These are phyloP conservation scores for Mayamaea pseudoterrestris DNA, from an alignment of 108 stramenopile species.

Conservation along the genomic window DNA sequence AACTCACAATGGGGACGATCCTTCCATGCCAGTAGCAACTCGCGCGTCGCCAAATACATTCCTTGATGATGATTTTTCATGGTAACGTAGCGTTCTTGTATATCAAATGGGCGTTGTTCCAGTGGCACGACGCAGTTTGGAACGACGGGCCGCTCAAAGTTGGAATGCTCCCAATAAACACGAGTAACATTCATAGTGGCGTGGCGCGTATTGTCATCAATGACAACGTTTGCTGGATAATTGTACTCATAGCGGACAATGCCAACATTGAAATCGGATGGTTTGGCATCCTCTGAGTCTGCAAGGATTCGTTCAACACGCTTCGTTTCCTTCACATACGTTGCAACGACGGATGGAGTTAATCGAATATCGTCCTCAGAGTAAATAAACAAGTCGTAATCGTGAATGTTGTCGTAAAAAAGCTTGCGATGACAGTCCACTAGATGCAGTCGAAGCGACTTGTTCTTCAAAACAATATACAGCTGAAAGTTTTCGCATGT, in stretches of 20 bases:
- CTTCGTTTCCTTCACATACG: constrained; percentile 65
- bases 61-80: constrained; percentile 81
- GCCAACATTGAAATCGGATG: constrained; percentile 69
- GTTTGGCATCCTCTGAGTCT: constrained; percentile 5
- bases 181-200: constrained; percentile 72
- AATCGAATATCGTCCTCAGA: constrained; percentile 82
- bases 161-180: constrained; percentile 77
- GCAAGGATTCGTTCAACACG: constrained; percentile 40
- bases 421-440: constrained; percentile 71
- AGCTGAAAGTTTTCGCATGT: constrained; percentile 24
- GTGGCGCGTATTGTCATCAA: constrained; percentile 78
- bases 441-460: constrained; percentile 48
- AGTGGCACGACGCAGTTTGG: constrained; percentile 39
- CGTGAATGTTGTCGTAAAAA: constrained; percentile 64
- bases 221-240: constrained; percentile 66
- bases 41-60: constrained; percentile 69
- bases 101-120: constrained; percentile 8
- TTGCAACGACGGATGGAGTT: constrained; percentile 58
- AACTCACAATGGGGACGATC: constrained; percentile 45
- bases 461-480: constrained; percentile 39
- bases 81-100: constrained; percentile 44
- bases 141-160: constrained; percentile 18
- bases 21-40: constrained; percentile 63
- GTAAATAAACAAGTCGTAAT: constrained; percentile 76
- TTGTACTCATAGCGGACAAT: constrained; percentile 84